phyloP scores from a whole-genome alignment of 495 filamentous ascomycete species.

The Neurospora sp. region DNA sequence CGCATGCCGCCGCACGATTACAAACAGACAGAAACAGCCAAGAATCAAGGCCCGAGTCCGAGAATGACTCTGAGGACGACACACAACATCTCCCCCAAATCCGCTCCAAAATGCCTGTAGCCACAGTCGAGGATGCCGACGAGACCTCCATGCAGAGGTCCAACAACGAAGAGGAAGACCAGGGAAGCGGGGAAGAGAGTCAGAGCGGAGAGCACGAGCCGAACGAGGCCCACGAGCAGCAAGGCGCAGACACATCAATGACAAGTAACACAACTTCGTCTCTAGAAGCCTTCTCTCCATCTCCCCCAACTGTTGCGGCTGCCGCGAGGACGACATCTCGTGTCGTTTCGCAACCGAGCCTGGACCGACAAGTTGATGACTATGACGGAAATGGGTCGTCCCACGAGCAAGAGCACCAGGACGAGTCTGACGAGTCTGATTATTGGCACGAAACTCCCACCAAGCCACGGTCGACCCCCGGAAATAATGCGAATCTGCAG shows the following conservation, averaged over 20 bases:
- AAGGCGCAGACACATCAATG: conserved; percentile 21
- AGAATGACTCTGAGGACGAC: neutral
- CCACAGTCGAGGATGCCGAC: conserved; percentile 8
- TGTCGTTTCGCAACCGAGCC: conserved; percentile 37
- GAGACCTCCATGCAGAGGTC: conserved; percentile 4
- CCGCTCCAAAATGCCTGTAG: neutral
- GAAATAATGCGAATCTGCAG: conserved; percentile 2
- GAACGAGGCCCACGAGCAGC: conserved; percentile 12
- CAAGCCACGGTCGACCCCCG: conserved; percentile 10
- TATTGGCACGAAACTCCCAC: conserved; percentile 1
- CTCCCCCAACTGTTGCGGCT: conserved; percentile 58
- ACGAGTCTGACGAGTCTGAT: neutral
- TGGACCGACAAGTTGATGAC: conserved; percentile 5
- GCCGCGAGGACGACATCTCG: conserved; percentile 47
- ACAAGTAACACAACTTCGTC: conserved; percentile 42
- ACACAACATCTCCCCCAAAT: neutral
- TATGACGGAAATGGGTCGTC: neutral
- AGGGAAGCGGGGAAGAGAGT: neutral
- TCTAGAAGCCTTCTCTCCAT: conserved; percentile 46
- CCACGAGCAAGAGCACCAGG: conserved; percentile 1
- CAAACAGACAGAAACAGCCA: neutral
- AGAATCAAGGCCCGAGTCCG: neutral
- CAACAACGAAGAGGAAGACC: neutral
- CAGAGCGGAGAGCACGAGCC: neutral
- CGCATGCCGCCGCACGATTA: conserved; percentile 1